Conservation (phyloP, 805 yeast species). For the Ogataea neopini region DNA sequence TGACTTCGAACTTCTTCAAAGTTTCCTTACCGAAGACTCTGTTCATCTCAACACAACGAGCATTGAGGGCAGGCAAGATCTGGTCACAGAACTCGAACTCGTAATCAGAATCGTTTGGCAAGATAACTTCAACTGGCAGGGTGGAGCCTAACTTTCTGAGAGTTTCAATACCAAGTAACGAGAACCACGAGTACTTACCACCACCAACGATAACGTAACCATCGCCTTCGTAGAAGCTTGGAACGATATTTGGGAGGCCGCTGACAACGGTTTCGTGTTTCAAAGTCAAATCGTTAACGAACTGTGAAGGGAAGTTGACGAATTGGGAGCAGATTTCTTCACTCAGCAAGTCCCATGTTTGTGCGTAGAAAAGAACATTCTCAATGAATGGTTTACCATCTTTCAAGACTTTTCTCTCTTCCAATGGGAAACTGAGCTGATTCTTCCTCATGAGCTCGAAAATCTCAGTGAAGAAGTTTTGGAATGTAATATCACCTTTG, state of each 20-base stretch:
- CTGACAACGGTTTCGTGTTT: slow-evolving; percentile 35
- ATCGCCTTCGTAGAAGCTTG: slow-evolving; percentile 34
- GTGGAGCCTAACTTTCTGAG: slow-evolving; percentile 66
- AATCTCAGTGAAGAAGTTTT: slow-evolving; percentile 34
- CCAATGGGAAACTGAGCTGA: slow-evolving; percentile 33
- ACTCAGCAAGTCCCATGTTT: slow-evolving; percentile 28
- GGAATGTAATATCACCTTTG: slow-evolving; percentile 36
- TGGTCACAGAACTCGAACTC: slow-evolving; percentile 70
- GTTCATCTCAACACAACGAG: slow-evolving; percentile 64
- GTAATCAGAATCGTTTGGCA: slow-evolving; percentile 69
- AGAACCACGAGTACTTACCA: slow-evolving; percentile 72
- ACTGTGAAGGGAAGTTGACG: slow-evolving; percentile 34
- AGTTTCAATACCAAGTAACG: slow-evolving; percentile 62
- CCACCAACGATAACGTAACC: slow-evolving; percentile 80
- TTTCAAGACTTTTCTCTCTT: slow-evolving; percentile 31
- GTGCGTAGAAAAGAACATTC: slow-evolving; percentile 32
- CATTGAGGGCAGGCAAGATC: slow-evolving; percentile 61
- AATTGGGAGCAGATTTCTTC: slow-evolving; percentile 30
- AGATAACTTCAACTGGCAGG: slow-evolving; percentile 79
- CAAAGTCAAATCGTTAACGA: slow-evolving; percentile 34
- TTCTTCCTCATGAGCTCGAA: slow-evolving; percentile 33
- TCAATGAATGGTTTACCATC: slow-evolving; percentile 37
- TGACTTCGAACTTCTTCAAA: slow-evolving; percentile 48
- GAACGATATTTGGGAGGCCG: slow-evolving; percentile 30
- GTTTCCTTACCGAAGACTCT: slow-evolving; percentile 60